Evolutionary conservation across 345 rosid species (phyloP).

Genomic region (Gossypium stocksii): DNA sequence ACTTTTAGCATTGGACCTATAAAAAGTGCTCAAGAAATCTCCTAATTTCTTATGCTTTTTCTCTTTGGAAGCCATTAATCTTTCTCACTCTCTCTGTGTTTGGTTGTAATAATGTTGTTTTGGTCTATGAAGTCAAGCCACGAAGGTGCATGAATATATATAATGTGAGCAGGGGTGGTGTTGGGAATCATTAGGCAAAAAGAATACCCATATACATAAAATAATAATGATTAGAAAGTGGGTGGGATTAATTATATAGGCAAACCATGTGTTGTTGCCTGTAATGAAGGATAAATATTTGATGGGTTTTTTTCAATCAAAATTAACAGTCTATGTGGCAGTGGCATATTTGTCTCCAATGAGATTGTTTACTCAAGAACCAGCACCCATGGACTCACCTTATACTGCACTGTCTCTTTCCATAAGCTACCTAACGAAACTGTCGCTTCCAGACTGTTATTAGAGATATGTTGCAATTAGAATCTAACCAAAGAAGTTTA

Average conservation of each 20-base stretch:
- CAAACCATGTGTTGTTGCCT: slow-evolving; percentile 13
- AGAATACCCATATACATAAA: not conserved
- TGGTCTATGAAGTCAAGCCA: not conserved
- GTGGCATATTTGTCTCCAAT: not conserved
- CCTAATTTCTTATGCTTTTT: slow-evolving; percentile 5
- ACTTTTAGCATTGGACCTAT: slow-evolving; percentile 27
- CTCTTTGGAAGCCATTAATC: slow-evolving; percentile 9
- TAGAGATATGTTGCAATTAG: no score
- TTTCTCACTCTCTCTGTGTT: not conserved
- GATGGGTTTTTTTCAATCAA: not conserved
- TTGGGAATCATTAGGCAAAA: slow-evolving; percentile 6
- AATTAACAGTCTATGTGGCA: no score
- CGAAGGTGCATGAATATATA: not conserved
- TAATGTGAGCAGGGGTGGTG: not conserved
- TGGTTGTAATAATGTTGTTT: not conserved
- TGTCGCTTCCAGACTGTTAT: not conserved
- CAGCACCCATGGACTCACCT: not conserved
- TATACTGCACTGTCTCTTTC: no score
- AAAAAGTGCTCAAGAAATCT: slow-evolving; percentile 4
- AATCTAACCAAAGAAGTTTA: no score
- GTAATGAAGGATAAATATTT: slow-evolving; percentile 9
- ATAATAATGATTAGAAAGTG: not conserved
- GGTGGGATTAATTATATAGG: slow-evolving; percentile 1
- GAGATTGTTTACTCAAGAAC: not conserved
- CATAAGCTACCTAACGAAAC: not conserved